These are phyloP conservation scores for Juncus inflexus DNA, from an alignment of 176 grass and related monocot species.

Conservation along the genomic window DNA sequence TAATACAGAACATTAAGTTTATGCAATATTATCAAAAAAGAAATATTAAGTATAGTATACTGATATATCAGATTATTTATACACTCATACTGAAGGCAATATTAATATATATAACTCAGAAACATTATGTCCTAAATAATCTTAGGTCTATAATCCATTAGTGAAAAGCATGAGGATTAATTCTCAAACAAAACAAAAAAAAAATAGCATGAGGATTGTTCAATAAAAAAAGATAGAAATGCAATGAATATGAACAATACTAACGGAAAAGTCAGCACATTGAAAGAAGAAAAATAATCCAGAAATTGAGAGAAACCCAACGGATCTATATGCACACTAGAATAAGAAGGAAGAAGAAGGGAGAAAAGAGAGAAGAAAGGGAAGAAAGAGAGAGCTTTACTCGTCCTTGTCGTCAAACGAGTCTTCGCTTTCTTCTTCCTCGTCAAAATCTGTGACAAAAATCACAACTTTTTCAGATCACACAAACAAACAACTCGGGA, in stretches of 20 bases:
- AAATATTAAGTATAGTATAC: neutral
- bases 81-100: neutral
- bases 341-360: neutral
- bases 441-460: neutral
- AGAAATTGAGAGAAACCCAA: conserved; percentile 13
- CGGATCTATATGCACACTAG: neutral
- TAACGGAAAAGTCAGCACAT: too few relatives aligned
- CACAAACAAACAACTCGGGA: too few relatives aligned
- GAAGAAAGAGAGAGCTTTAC: neutral
- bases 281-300: too few relatives aligned
- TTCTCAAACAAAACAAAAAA: neutral
- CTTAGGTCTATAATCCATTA: neutral
- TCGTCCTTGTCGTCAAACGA: neutral
- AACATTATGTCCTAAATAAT: neutral
- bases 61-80: neutral
- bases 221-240: neutral
- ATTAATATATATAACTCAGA: neutral
- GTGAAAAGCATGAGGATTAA: neutral
- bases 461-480: too few relatives aligned
- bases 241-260: too few relatives aligned
- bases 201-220: neutral
- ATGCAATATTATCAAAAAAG: too few relatives aligned
- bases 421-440: conserved; percentile 1
- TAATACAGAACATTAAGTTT: too few relatives aligned
- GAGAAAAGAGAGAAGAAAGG: neutral